Base-by-base conservation (phyloP, 345 rosid genomes). In the Bruguiera parviflora region DNA sequence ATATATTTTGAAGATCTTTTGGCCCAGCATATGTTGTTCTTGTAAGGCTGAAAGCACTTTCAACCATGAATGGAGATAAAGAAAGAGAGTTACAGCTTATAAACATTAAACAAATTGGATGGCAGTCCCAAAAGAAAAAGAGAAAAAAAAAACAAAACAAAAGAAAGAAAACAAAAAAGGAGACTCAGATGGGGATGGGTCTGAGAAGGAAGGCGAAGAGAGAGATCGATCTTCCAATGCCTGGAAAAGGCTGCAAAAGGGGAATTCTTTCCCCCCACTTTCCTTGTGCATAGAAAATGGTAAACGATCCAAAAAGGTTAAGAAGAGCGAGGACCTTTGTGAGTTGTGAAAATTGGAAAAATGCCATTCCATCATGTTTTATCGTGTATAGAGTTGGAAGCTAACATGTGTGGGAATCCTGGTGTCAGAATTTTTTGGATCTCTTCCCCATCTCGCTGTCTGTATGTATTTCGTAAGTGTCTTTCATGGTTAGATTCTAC, bases 331-430 rank as follows among this genome's bases (percentile, higher is more conserved):
- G 13, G 28, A 10, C 6, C 8, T 18, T 3, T 24, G 29, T 31
- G 18, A 68, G 19, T 47, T 64, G 67, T 67, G 66, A 57, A 65
- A 77, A 68, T 61, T 53, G 58, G 75, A 62, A 77, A 76, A 39
- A 47, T n/a, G 58, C 39, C 47, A 24, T 10, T 19, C 19, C 56
- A 57, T 37, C 31, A 62, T 39, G 53, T 35, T 77, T 75, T 78
- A 75, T 78, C 76, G 72, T 81, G 64, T 71, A 67, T 70, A 61
- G 82, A 70, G 76, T 67, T 64, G 74, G 68, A 73, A 70, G 78
- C 65, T 69, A 35, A 71, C 69, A 75, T 16, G n/a, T 52, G 65
- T 71, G 81, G 79, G 81, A 81, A 71, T 77, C 81, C 66, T 75
- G 68, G 22, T 78, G 73, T 75, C 80, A 81, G 82, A 75, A 5